Evolutionary conservation across 2,329 filamentous ascomycete species (phyloP), one percentile per base, ranked within the genome.

Genomic region (Trichoderma koningii): DNA sequence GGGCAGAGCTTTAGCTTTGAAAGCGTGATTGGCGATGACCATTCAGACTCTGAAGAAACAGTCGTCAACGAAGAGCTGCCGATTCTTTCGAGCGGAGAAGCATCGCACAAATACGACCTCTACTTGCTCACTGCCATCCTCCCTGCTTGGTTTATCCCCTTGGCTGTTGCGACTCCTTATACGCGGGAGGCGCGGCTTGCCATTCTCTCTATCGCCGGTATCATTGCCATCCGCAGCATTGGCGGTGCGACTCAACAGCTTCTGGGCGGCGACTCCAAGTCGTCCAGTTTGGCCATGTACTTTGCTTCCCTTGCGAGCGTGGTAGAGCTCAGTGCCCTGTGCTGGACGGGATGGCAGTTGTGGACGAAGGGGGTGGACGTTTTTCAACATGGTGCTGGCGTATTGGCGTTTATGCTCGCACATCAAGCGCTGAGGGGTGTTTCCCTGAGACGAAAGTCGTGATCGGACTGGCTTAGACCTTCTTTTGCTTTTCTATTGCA

Each of bases 1-100:
- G 75, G 74, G 48, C 75, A 78, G 67, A 79, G 79, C 61, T 82
- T 84, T 64, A 78, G 70, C 14, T 66, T 83, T 6, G 74, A 73
- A 38, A 72, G 75, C 15, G 76, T 76, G 7, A 63, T 70, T 10
- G 70, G 68, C 3, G 57, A 53, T 12, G 55, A 64, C 34, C 34
- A 38, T 19, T 34, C 34, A 3, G 60, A 57, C 7, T 51, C 51
- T n/a, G 41, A 55, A 15, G 23, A 53, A 14, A 59, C 48, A 6
- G 47, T 41, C 15, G 53, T 51, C 10, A 45, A 47, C 2, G 48
- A 64, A 14, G 48, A 48, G 5, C 21, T 47, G 1, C 38, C 21
- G 28, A 42, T 4, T 12, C 38, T 47, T 21, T 62, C 23, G 28
- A 69, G 5, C 50, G 52, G 47, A 0, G 64, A 69, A 3, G 66